phyloP scores from a whole-genome alignment of 2,329 filamentous ascomycete species.

The Colletotrichum navitas region DNA sequence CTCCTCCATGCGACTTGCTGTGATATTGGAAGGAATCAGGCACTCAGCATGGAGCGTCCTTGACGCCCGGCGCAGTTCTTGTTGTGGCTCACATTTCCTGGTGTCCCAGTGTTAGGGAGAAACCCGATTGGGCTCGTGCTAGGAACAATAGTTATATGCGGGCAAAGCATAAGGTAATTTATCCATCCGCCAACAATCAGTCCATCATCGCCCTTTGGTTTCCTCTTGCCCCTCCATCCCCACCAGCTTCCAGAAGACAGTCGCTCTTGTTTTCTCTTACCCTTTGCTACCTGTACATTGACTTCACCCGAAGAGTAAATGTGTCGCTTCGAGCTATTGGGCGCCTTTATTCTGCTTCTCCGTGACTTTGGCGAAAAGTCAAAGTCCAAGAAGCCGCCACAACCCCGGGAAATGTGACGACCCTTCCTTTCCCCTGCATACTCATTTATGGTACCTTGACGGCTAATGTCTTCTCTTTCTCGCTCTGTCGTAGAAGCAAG shows the following conservation, averaged over 20 bases:
- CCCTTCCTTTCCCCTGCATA: constrained; percentile 18
- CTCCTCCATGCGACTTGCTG: constrained; percentile 24
- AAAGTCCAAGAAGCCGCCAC: constrained; percentile 49
- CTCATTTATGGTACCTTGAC: not conserved
- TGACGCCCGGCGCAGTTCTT: constrained; percentile 22
- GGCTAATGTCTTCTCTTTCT: constrained; percentile 20
- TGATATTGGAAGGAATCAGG: constrained; percentile 29
- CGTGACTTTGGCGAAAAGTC: constrained; percentile 59
- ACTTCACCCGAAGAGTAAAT: constrained; percentile 49
- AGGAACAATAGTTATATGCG: constrained; percentile 10
- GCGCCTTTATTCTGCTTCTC: constrained; percentile 61
- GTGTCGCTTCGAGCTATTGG: constrained; percentile 68
- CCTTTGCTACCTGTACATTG: not conserved
- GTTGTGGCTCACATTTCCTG: constrained; percentile 34
- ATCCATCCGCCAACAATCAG: constrained; percentile 9
- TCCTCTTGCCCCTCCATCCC: not conserved
- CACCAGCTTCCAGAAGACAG: not conserved
- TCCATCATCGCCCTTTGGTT: constrained; percentile 7
- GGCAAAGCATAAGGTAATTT: constrained; percentile 16
- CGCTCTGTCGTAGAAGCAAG: constrained; percentile 6
- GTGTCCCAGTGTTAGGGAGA: not conserved
- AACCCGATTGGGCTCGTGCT: constrained; percentile 12
- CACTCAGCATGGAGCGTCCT: constrained; percentile 39
- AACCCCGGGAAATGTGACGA: constrained; percentile 30
- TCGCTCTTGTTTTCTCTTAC: not conserved